Conservation (phyloP, 345 rosid species). For the Corchorus capsularis region DNA sequence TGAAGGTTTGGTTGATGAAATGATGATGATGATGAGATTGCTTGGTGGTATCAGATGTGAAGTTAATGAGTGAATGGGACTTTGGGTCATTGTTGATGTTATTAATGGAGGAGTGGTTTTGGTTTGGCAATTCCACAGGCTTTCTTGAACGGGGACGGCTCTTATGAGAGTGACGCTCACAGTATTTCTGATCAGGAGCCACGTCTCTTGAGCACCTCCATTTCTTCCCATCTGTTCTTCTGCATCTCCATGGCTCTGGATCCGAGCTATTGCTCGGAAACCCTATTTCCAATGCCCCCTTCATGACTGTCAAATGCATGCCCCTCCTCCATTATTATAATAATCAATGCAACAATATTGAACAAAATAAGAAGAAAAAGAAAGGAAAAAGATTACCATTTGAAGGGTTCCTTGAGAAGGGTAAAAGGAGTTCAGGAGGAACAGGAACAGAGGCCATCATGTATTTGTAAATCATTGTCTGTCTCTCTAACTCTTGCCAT, state of each 20-base stretch:
- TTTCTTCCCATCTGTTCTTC: conserved; percentile 78
- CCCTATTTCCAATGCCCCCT: conserved; percentile 29
- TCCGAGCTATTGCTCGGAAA: conserved; percentile 38
- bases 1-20: conserved; percentile 33
- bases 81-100: conserved; percentile 18
- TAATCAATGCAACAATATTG: background rate
- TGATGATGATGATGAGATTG: conserved; percentile 29
- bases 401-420: conserved; percentile 36
- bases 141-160: conserved; percentile 90
- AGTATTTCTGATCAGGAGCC: conserved; percentile 70
- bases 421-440: conserved; percentile 56
- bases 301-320: conserved; percentile 3
- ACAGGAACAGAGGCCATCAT: conserved; percentile 56
- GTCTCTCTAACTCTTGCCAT: conserved; percentile 63
- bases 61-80: conserved; percentile 11
- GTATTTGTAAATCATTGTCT: conserved; percentile 53
- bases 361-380: background rate
- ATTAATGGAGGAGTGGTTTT: conserved; percentile 24
- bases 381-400: conserved; percentile 10
- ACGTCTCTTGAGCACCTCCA: conserved; percentile 82
- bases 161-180: conserved; percentile 75
- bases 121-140: conserved; percentile 70
- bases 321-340: background rate
- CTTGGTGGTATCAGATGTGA: conserved; percentile 21
- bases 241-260: conserved; percentile 78